Conservation (phyloP, 768 basidiomycete genomes). For the Dictyophora rubrovolvata region DNA sequence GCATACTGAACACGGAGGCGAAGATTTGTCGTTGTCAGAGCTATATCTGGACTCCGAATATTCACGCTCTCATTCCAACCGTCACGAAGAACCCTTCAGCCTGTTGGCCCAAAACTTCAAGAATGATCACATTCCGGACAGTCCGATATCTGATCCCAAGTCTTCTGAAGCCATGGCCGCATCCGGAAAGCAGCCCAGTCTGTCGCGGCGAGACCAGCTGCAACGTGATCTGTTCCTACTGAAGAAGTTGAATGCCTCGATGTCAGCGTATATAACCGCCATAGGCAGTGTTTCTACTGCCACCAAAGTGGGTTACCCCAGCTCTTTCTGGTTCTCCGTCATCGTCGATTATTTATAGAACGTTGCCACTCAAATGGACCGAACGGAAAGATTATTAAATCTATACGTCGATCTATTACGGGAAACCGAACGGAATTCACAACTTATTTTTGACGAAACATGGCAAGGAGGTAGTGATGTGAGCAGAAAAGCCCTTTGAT, state of each 20-base stretch:
- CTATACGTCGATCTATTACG: slow-evolving; percentile 63
- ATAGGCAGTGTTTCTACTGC: slow-evolving; percentile 51
- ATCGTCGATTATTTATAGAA: slow-evolving; percentile 1
- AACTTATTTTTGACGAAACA: slow-evolving; percentile 63
- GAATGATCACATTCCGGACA: background rate
- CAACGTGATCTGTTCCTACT: slow-evolving; percentile 65
- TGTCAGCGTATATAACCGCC: slow-evolving; percentile 59
- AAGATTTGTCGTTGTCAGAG: slow-evolving; percentile 50
- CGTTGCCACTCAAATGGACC: slow-evolving; percentile 52
- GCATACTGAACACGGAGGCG: slow-evolving; percentile 33
- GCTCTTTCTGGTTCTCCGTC: background rate
- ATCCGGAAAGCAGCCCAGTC: slow-evolving; percentile 11
- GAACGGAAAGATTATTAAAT: slow-evolving; percentile 65
- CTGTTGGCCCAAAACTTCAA: slow-evolving; percentile 20
- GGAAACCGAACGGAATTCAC: slow-evolving; percentile 58
- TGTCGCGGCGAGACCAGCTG: slow-evolving; percentile 46
- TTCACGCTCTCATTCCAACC: slow-evolving; percentile 10
- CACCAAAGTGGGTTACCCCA: slow-evolving; percentile 46
- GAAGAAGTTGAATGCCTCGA: slow-evolving; percentile 61
- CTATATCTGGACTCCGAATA: slow-evolving; percentile 33
- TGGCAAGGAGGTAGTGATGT: slow-evolving; percentile 71
- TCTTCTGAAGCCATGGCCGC: slow-evolving; percentile 11
- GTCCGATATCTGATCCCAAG: slow-evolving; percentile 12
- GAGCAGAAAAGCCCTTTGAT: slow-evolving; percentile 18
- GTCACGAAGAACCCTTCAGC: slow-evolving; percentile 21